A percentile compares a stretch with the other conserved stretches of the same genome.
Evolutionary conservation across 345 rosid species (phyloP).

Genomic region (Capsella bursapastoris): DNA sequence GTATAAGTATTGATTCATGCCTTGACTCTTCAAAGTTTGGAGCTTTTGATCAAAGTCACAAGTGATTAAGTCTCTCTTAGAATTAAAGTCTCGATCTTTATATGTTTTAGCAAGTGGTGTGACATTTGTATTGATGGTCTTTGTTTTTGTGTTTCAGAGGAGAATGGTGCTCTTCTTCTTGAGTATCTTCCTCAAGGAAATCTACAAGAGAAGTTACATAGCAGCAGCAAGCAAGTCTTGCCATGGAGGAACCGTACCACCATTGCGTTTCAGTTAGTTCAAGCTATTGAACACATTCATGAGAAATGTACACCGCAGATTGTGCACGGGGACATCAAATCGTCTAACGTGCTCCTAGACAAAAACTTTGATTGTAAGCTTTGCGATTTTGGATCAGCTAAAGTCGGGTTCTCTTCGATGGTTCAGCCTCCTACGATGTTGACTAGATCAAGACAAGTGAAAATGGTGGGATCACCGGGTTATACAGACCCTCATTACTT

Average conservation of each 20-base stretch:
- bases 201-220: conserved; percentile 69
- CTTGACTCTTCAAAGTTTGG: neutral
- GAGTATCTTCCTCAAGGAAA: conserved; percentile 72
- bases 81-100: conserved; percentile 1
- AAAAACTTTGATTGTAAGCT: conserved; percentile 68
- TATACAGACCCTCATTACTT: conserved; percentile 85
- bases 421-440: conserved; percentile 49
- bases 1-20: neutral
- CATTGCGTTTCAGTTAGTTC: conserved; percentile 68
- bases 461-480: conserved; percentile 83
- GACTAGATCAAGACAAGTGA: conserved; percentile 49
- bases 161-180: conserved; percentile 67
- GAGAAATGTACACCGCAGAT: conserved; percentile 69
- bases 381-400: conserved; percentile 89
- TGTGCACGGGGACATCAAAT: conserved; percentile 81
- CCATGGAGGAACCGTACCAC: conserved; percentile 64
- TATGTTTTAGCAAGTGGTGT: neutral
- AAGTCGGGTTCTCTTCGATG: conserved; percentile 78
- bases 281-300: conserved; percentile 78
- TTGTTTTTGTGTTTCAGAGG: conserved; percentile 45
- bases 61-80: conserved; percentile 43
- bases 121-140: neutral
- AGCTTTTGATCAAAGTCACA: neutral
- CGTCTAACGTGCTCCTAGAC: conserved; percentile 77
- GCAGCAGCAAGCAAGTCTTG: conserved; percentile 45